These are phyloP conservation scores for Stemphylium lycopersici DNA, from an alignment of 2,329 filamentous ascomycete genomes.

Conservation along the genomic window DNA sequence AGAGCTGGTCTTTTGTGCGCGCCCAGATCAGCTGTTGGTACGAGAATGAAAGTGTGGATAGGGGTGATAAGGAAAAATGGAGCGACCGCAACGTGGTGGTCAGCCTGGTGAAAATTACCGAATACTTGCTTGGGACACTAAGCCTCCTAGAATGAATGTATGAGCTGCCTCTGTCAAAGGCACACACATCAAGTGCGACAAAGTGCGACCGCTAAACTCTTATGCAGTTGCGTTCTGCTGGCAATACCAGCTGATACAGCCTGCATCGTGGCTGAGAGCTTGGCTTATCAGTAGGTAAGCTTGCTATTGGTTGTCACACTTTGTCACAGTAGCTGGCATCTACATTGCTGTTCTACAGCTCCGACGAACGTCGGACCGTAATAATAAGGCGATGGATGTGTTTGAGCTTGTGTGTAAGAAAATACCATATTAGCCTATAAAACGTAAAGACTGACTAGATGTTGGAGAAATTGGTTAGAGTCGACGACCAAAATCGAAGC, in stretches of 20 bases:
- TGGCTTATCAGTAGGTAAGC: neutral
- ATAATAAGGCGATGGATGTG: neutral
- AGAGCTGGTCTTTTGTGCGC: too few relatives aligned
- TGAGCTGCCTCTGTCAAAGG: neutral
- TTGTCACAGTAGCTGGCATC: conserved; percentile 4
- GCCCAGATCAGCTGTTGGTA: too few relatives aligned
- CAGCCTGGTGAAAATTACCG: neutral
- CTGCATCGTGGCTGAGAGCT: neutral
- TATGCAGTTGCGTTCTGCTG: neutral
- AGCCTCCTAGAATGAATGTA: neutral
- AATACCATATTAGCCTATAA: neutral
- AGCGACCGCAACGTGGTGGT: neutral
- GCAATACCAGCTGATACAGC: neutral
- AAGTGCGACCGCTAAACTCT: neutral
- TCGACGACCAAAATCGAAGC: neutral
- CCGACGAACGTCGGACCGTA: neutral
- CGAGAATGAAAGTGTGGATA: neutral
- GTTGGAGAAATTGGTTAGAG: neutral
- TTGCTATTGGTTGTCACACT: conserved; percentile 1
- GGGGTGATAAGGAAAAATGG: neutral
- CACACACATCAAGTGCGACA: neutral
- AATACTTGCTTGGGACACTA: too few relatives aligned
- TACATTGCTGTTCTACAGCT: conserved; percentile 7
- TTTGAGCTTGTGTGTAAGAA: conserved; percentile 3
- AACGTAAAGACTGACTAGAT: neutral